phyloP scores from a whole-genome alignment of 2,329 filamentous ascomycete species.

The Aspergillus uvarum region DNA sequence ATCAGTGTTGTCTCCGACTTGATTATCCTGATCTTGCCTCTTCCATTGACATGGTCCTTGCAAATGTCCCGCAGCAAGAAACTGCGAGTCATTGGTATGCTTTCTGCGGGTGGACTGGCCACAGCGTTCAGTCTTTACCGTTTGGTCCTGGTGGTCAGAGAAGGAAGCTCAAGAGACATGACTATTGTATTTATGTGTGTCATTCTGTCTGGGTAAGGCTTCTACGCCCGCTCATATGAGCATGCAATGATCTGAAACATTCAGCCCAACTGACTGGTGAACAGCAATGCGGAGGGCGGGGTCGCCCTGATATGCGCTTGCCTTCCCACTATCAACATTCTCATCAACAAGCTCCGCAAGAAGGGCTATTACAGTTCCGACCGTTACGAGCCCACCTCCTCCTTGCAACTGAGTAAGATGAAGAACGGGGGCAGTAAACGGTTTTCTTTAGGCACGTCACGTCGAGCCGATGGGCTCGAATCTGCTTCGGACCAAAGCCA shows the following conservation, averaged over 20 bases:
- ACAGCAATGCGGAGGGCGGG: constrained; percentile 39
- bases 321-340: constrained; percentile 35
- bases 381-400: constrained; percentile 27
- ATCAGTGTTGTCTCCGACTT: constrained; percentile 41
- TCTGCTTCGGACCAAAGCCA: constrained; percentile 33
- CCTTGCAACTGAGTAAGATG: constrained; percentile 29
- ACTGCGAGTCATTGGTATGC: constrained; percentile 38
- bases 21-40: constrained; percentile 37
- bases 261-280: neutral
- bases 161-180: constrained; percentile 32
- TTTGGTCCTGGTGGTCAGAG: constrained; percentile 34
- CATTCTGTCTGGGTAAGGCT: constrained; percentile 40
- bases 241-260: too few species aligned
- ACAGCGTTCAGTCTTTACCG: constrained; percentile 42
- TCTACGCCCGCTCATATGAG: neutral
- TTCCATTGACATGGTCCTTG: constrained; percentile 42
- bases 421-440: constrained; percentile 16
- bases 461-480: constrained; percentile 19
- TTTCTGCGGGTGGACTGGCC: constrained; percentile 41
- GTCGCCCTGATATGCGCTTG: constrained; percentile 41
- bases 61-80: constrained; percentile 40
- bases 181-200: constrained; percentile 39
- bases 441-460: constrained; percentile 18
- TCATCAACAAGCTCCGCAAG: constrained; percentile 27
- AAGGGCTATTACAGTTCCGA: constrained; percentile 27